These are phyloP conservation scores for Saccharomyces pastorianus DNA, from an alignment of 1,139 yeast genomes.

Conservation along the genomic window DNA sequence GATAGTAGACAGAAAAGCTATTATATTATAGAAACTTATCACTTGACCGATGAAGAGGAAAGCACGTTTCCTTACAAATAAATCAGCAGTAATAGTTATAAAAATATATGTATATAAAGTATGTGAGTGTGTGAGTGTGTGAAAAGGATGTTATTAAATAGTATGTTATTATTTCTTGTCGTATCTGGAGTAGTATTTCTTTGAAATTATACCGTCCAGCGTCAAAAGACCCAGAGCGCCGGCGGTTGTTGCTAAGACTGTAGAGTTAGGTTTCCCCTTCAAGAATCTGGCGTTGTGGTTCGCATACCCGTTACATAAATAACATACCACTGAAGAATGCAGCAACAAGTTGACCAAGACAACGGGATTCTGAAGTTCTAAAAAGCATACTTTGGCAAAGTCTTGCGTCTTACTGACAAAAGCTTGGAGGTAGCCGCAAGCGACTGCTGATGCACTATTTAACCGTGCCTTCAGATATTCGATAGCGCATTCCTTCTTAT, in stretches of 20 bases:
- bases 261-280: constrained; percentile 40
- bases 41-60: not conserved
- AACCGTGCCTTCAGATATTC: not conserved
- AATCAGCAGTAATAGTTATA: not conserved
- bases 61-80: not conserved
- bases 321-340: constrained; percentile 43
- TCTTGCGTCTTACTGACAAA: constrained; percentile 10
- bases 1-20: not conserved
- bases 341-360: constrained; percentile 48
- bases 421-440: constrained; percentile 3
- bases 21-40: not conserved
- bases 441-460: not conserved
- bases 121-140: not conserved
- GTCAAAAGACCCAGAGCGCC: constrained; percentile 48
- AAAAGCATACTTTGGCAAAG: constrained; percentile 10
- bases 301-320: constrained; percentile 44
- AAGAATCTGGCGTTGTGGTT: constrained; percentile 39
- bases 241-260: constrained; percentile 46
- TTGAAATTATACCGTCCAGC: constrained; percentile 47
- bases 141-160: not conserved
- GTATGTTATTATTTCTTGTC: constrained; percentile 32
- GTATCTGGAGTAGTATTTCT: constrained; percentile 45
- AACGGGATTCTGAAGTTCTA: constrained; percentile 56
- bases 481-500: constrained; percentile 1
- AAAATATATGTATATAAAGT: not conserved